phyloP scores from a whole-genome alignment of 257 asterid genomes.

The Fraxinus pennsylvanica region DNA sequence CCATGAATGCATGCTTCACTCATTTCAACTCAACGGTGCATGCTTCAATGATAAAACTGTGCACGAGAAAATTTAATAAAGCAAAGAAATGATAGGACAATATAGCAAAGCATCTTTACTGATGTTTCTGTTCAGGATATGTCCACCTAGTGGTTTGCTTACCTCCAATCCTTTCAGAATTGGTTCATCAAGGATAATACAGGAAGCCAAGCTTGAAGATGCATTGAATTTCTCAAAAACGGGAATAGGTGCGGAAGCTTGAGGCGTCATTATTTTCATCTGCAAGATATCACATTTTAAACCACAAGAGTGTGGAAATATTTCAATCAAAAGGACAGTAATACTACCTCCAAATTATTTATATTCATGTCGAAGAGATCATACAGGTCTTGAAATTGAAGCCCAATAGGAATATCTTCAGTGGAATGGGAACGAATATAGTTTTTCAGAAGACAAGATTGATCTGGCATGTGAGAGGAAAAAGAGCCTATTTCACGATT shows the following conservation, averaged over 20 bases:
- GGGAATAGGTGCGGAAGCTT: constrained; percentile 40
- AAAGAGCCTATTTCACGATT: constrained; percentile 43
- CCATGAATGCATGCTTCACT: neutral
- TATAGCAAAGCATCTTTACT: constrained; percentile 13
- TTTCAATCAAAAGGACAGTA: constrained; percentile 22
- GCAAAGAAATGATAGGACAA: constrained; percentile 7
- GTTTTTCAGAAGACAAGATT: constrained; percentile 32
- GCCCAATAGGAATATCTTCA: constrained; percentile 37
- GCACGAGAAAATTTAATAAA: neutral
- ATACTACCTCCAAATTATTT: constrained; percentile 66
- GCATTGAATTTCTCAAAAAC: constrained; percentile 61
- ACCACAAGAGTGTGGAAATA: constrained; percentile 15
- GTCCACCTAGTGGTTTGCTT: constrained; percentile 31
- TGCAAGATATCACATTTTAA: constrained; percentile 41
- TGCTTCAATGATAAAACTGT: neutral
- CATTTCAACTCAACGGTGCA: constrained; percentile 1
- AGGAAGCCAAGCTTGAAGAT: constrained; percentile 52
- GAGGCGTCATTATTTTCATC: constrained; percentile 51
- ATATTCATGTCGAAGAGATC: constrained; percentile 60
- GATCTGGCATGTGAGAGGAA: constrained; percentile 36
- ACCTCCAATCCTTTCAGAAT: constrained; percentile 67
- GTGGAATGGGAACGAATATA: constrained; percentile 31
- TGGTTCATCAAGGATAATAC: constrained; percentile 72
- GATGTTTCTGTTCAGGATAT: constrained; percentile 13
- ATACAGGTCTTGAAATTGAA: constrained; percentile 68